Conservation (phyloP, 2,329 filamentous ascomycete species). For the Teratosphaeria gauchensis region DNA sequence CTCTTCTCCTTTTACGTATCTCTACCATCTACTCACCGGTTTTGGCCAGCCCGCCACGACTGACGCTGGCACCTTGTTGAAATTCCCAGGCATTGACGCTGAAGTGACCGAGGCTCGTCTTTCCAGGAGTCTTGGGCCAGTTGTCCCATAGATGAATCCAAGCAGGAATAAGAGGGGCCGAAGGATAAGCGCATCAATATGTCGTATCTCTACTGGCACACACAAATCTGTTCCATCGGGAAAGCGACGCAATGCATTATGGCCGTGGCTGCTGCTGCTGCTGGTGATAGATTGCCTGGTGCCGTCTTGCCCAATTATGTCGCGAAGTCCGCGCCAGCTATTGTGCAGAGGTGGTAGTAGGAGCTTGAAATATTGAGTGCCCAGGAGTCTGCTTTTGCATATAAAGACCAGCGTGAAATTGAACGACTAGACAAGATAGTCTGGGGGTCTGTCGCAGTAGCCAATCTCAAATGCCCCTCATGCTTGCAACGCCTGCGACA, state of each 20-base stretch:
- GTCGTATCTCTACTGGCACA: background rate
- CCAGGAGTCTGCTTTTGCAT: background rate
- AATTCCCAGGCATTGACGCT: constrained; percentile 14
- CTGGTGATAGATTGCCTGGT: background rate
- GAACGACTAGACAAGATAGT: background rate
- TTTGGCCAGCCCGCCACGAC: constrained; percentile 15
- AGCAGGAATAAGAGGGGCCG: background rate
- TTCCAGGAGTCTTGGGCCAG: background rate
- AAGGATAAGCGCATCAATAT: background rate
- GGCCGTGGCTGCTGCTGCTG: background rate
- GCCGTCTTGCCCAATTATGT: background rate
- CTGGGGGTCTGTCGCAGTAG: background rate
- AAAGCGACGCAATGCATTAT: background rate
- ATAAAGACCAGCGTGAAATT: background rate
- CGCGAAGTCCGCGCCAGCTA: background rate
- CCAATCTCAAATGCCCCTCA: background rate
- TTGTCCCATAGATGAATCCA: background rate
- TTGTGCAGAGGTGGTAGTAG: background rate
- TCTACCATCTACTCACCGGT: constrained; percentile 1
- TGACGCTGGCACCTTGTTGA: constrained; percentile 9
- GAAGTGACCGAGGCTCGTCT: background rate
- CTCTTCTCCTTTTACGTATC: background rate
- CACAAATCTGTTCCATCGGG: background rate
- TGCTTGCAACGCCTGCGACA: background rate
- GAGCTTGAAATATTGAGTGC: background rate